Percentiles rank a stretch among this genome's conserved stretches.
Conservation (phyloP, 2,329 filamentous ascomycete genomes). For the Talaromyces sp. region DNA sequence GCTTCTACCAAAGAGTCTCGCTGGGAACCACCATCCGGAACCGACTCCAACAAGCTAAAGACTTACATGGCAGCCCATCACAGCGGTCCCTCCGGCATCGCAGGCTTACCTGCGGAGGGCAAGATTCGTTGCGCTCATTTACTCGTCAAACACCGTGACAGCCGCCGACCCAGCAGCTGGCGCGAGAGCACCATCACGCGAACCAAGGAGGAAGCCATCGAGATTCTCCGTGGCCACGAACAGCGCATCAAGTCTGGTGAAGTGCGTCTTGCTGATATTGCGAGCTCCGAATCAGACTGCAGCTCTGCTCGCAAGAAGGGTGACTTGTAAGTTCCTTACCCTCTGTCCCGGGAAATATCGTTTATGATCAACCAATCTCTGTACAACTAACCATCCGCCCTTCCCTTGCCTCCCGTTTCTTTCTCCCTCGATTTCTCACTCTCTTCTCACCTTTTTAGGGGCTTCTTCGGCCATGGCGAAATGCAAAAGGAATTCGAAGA, state of each 20-base stretch:
- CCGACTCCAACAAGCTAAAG: conserved; percentile 90
- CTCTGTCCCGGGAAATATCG: background rate
- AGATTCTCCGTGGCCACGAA: conserved; percentile 73
- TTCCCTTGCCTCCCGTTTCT: background rate
- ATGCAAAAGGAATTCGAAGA: conserved; percentile 99
- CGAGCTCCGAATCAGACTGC: conserved; percentile 87
- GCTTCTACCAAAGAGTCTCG: conserved; percentile 77
- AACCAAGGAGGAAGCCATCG: conserved; percentile 78
- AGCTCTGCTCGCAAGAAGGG: conserved; percentile 91
- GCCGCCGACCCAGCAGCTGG: conserved; percentile 89
- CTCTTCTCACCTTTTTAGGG: conserved; percentile 45
- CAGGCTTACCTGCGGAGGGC: conserved; percentile 55
- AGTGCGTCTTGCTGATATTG: conserved; percentile 73
- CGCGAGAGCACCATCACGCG: conserved; percentile 85
- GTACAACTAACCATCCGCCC: background rate
- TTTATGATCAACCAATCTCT: background rate
- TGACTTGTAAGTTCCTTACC: conserved; percentile 62
- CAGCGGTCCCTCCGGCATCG: conserved; percentile 49
- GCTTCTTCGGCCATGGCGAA: conserved; percentile 88
- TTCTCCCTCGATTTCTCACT: background rate
- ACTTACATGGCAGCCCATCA: conserved; percentile 88
- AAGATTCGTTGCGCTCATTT: conserved; percentile 94
- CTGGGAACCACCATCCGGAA: conserved; percentile 88
- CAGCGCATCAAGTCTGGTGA: conserved; percentile 69
- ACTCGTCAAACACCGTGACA: conserved; percentile 88